Evolutionary conservation across 805 yeast genomes (phyloP).

Genomic region (Cyberlindnera xylosilytica): DNA sequence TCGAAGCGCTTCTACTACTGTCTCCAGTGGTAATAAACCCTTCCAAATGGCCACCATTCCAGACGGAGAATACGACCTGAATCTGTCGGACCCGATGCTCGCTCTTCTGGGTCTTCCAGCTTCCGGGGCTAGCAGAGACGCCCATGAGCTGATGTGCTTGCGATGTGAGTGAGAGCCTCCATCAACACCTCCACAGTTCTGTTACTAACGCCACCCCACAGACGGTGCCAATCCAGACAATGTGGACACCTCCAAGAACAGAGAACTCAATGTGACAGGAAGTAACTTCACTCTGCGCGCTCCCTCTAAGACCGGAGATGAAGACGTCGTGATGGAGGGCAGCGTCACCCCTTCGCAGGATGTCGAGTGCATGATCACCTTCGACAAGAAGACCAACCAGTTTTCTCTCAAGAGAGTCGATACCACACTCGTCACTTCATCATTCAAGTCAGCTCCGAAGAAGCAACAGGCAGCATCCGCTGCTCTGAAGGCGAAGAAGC

Average conservation of each 20-base stretch:
- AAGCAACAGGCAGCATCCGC: background rate
- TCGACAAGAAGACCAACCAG: constrained; percentile 12
- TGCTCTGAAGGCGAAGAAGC: constrained; percentile 3
- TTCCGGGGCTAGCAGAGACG: constrained; percentile 1
- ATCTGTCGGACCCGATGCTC: constrained; percentile 19
- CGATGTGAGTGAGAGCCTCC: constrained; percentile 18
- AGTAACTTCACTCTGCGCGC: constrained; percentile 18
- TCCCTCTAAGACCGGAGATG: constrained; percentile 12
- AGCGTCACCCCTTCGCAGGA: constrained; percentile 7
- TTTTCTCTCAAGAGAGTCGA: constrained; percentile 21
- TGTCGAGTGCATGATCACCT: constrained; percentile 25
- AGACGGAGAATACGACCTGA: constrained; percentile 27
- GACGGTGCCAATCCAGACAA: constrained; percentile 16
- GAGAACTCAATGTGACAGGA: constrained; percentile 13
- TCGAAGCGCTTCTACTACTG: too few relatives aligned
- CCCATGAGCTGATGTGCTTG: constrained; percentile 22
- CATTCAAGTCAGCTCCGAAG: constrained; percentile 1
- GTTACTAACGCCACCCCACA: constrained; percentile 1
- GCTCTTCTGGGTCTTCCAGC: constrained; percentile 4
- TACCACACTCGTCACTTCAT: constrained; percentile 11
- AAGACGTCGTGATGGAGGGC: constrained; percentile 19
- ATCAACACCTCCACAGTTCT: background rate
- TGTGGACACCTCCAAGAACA: constrained; percentile 14
- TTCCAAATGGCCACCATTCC: too few relatives aligned
- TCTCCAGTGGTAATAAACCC: too few relatives aligned